Conservation (phyloP, 257 asterid genomes). For the Thymus mandschuricus region DNA sequence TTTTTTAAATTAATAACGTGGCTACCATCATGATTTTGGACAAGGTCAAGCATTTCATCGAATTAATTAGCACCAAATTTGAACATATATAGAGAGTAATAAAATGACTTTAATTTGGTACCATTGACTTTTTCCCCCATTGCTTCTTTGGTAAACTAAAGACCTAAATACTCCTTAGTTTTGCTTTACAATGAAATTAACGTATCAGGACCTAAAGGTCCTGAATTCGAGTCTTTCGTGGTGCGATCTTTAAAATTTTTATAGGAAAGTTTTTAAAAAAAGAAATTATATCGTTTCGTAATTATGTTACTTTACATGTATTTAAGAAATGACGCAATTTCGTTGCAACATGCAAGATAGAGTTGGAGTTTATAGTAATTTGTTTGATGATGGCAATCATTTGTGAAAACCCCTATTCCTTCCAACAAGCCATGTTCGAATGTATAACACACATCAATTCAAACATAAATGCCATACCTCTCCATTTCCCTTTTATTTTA, state of each 20-base stretch:
- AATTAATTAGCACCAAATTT: background rate
- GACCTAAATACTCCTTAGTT: no score
- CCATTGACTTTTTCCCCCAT: no score
- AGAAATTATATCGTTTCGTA: no score
- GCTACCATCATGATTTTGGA: background rate
- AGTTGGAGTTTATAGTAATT: constrained; percentile 9
- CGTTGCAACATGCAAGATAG: constrained; percentile 1
- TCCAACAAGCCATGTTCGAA: constrained; percentile 46
- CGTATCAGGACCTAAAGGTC: no score
- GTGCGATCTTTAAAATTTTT: no score
- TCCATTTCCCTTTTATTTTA: background rate
- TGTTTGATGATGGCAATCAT: constrained; percentile 40
- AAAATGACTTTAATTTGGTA: no score
- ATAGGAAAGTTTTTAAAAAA: no score
- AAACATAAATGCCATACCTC: constrained; percentile 25
- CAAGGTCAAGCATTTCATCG: background rate
- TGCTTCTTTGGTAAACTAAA: no score
- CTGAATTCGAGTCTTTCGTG: no score
- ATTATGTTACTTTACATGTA: no score
- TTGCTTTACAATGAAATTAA: no score
- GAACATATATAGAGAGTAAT: background rate
- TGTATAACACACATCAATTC: constrained; percentile 35
- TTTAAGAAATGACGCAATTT: no score
- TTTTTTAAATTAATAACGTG: background rate
- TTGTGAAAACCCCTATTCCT: constrained; percentile 21